Evolutionary conservation across 176 grass and related monocot genomes (phyloP), one percentile per base, ranked within the genome.

Genomic region (Raddia distichophylla): DNA sequence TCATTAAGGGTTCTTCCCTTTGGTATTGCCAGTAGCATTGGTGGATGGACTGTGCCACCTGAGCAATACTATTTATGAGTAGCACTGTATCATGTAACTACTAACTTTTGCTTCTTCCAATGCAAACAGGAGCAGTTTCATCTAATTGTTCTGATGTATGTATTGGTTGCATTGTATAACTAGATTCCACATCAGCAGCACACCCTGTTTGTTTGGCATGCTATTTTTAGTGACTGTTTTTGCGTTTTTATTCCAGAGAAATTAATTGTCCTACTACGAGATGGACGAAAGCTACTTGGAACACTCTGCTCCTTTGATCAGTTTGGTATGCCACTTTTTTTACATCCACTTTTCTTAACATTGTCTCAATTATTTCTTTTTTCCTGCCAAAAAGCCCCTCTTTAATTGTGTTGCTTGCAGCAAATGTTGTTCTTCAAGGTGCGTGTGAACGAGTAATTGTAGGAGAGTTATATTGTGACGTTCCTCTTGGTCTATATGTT

Each of bases 251-350:
- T 87, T 58, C 0, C 69, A 98, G 92, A 98, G 83, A 98, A 95
- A 82, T 90, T 98, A 42, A 92, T 99, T 81, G 93, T 99, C 51
- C 85, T 98, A 77, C 85, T 98, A 79, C 87, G 95, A 85, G 95
- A 98, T 89, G 95, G 92, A 53, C 78, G 95, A 33, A 98, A 98
- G 82, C 83, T 98, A 63, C 81, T 98, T 77, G 95, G 95, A 66
- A 98, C 90, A 43, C 95, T 98, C 76, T 90, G 96, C 52, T 98
- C 96, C 67, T 98, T 98, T 66, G 96, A 98, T 84, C 96, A 98
- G 70, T 98, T 98, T 80, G 96, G 96, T 95, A 95, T 56, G 50
- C 17, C 2, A 45, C 65, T 63, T 54, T 63, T 54, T 64, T 61
- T 42, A 65, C 53, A 61, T 70, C 12, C 22, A 6, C 20, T 69